These are phyloP conservation scores for Paradendryphiella salina DNA, from an alignment of 2,329 filamentous ascomycete species.

Conservation along the genomic window DNA sequence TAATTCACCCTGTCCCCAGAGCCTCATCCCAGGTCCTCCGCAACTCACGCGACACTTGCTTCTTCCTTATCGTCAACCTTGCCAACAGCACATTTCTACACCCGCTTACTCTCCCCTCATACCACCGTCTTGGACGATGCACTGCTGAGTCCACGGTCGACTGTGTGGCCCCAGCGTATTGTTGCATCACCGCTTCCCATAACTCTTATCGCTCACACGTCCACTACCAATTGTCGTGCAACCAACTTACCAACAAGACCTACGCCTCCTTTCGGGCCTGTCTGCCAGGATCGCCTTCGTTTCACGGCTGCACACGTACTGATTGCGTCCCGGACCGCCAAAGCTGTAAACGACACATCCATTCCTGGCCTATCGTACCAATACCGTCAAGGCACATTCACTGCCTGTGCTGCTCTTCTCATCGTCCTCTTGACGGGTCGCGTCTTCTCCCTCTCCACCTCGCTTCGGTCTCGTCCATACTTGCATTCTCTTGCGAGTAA, in stretches of 20 bases:
- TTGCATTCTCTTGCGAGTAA: constrained; percentile 1
- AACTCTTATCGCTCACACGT: constrained; percentile 42
- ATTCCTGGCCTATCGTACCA: constrained; percentile 12
- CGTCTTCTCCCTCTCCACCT: neutral
- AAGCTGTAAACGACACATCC: constrained; percentile 12
- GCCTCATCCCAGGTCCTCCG: constrained; percentile 20
- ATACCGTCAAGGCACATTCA: constrained; percentile 18
- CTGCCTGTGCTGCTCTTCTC: constrained; percentile 25
- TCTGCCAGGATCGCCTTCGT: constrained; percentile 23
- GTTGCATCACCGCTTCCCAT: constrained; percentile 37
- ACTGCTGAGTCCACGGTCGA: constrained; percentile 24
- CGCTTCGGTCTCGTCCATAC: neutral
- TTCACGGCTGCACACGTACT: constrained; percentile 23
- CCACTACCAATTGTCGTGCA: constrained; percentile 39
- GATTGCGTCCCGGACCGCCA: constrained; percentile 18
- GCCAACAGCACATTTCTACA: neutral
- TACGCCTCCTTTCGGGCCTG: constrained; percentile 18
- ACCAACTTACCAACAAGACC: constrained; percentile 22
- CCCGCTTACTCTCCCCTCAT: neutral
- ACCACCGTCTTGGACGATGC: constrained; percentile 19
- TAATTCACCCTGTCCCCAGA: constrained; percentile 23
- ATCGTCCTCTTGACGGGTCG: constrained; percentile 16
- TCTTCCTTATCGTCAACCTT: constrained; percentile 1
- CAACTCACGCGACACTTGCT: constrained; percentile 12
- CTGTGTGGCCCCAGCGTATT: constrained; percentile 32